Evolutionary conservation across 495 filamentous ascomycete species (phyloP).

Genomic region (Trichoderma virens): DNA sequence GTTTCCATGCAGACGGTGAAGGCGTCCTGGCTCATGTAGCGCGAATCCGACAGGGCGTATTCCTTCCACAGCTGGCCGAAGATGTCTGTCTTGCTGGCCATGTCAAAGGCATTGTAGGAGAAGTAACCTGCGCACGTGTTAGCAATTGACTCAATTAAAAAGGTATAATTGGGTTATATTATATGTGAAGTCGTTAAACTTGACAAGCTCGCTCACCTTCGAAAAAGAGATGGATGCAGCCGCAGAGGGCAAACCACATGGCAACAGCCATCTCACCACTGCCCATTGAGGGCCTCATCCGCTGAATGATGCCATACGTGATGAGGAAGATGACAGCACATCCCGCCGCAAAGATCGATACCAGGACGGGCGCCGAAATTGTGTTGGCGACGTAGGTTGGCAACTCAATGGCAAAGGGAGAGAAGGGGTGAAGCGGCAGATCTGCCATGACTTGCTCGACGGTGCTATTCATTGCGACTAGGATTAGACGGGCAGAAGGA

Average conservation of each 20-base stretch:
- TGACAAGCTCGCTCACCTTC: constrained; percentile 35
- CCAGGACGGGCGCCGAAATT: constrained; percentile 32
- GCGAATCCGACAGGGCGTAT: constrained; percentile 50
- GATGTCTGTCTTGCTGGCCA: constrained; percentile 37
- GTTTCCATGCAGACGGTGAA: constrained; percentile 51
- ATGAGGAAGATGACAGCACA: constrained; percentile 32
- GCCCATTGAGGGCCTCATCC: constrained; percentile 26
- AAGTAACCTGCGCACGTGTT: constrained; percentile 35
- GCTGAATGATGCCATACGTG: constrained; percentile 29
- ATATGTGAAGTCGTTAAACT: no score
- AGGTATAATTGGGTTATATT: no score
- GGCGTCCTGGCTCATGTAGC: constrained; percentile 46
- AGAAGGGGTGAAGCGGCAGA: constrained; percentile 36
- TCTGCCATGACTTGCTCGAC: constrained; percentile 6
- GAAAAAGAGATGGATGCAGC: constrained; percentile 50
- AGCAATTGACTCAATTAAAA: background rate
- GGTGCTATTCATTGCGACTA: background rate
- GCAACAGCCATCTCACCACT: constrained; percentile 32
- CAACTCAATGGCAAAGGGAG: constrained; percentile 37
- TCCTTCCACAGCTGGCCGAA: constrained; percentile 58
- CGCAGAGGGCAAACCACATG: constrained; percentile 50
- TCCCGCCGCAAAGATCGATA: constrained; percentile 34
- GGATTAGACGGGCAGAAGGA: background rate
- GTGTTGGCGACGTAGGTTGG: constrained; percentile 40
- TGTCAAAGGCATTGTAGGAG: constrained; percentile 33